Evolutionary conservation across 2,329 filamentous ascomycete genomes (phyloP).

Genomic region (Graphilbum sp.): DNA sequence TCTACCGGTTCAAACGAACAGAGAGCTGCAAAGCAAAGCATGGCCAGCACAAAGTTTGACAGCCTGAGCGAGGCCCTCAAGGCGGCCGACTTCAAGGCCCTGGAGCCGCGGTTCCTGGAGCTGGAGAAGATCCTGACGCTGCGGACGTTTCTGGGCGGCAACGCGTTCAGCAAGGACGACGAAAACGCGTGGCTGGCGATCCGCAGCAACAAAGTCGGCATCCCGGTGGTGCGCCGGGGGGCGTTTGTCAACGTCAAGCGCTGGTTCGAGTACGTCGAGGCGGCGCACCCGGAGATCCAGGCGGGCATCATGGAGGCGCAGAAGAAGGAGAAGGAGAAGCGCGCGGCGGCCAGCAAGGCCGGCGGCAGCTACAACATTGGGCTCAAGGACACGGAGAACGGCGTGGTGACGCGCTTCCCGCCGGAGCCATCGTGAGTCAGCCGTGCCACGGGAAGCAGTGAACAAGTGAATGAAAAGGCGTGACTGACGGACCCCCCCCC

Average conservation of each 20-base stretch:
- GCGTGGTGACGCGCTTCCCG: constrained; percentile 81
- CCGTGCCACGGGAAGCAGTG: neutral
- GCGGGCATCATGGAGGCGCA: constrained; percentile 54
- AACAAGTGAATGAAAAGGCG: too few relatives aligned
- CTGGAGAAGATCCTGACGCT: constrained; percentile 80
- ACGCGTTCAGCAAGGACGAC: constrained; percentile 61
- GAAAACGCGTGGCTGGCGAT: constrained; percentile 70
- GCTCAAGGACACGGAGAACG: constrained; percentile 68
- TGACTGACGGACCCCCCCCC: too few relatives aligned
- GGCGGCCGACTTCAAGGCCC: constrained; percentile 56
- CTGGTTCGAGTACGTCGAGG: constrained; percentile 80
- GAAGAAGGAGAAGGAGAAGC: constrained; percentile 53
- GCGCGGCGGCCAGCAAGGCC: constrained; percentile 52
- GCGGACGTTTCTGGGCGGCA: constrained; percentile 72
- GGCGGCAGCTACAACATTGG: constrained; percentile 82
- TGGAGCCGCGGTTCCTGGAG: constrained; percentile 56
- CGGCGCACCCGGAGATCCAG: constrained; percentile 61
- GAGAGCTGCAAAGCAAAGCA: too few relatives aligned
- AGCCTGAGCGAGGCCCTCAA: constrained; percentile 23
- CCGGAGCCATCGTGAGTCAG: constrained; percentile 70
- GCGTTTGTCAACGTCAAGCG: constrained; percentile 60
- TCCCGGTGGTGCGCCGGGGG: constrained; percentile 65
- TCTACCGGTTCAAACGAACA: too few relatives aligned
- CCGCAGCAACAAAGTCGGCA: constrained; percentile 68
- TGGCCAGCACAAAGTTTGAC: neutral